Base-by-base conservation (phyloP, 768 basidiomycete genomes). In the Asterophora parasitica region DNA sequence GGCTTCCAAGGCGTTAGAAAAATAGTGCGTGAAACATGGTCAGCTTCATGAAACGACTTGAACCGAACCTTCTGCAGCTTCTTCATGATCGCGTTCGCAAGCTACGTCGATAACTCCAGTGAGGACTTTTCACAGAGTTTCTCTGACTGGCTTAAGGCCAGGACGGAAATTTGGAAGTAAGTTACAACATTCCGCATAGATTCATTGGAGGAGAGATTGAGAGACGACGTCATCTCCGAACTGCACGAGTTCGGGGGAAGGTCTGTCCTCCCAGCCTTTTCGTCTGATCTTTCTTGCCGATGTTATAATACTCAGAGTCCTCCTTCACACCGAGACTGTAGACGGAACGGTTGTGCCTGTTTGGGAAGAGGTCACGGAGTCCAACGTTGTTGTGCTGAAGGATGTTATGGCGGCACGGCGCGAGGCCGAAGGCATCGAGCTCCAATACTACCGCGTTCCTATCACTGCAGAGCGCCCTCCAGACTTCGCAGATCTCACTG, bases 111-210 rank as follows among this genome's bases (percentile, higher is more conserved):
- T 44, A 73, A 76, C 20, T 76, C 83, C 10, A 36, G 13, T 1
- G 70, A 78, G 54, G 66, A 75, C 45, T 79, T 86, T 60, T 64
- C 70, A 34, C 78, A 82, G 52, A 82, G 76, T 9, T 97, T 98
- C 64, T 84, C 85, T 0, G 72, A 78, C n/a, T 97, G 93, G 93
- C 67, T 96, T 28, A 84, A 84, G 82, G 69, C 81, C 1, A 77
- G 95, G 35, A 83, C 88, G 2, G 96, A 98, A 62, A 91, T 99
- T 13, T 91, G 87, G 83, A 96, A 90, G 92, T 92, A 60, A 63
- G 88, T 64, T 43, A 95, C 94, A 0, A 81, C 90, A 3, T 82
- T 84, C 20, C 80, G 96, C 10, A 67, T 98, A 39, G 96, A 98
- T 63, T 77, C 86, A 2, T 73, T 98, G 23, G 96, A 99, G 64